Evolutionary conservation across 805 yeast genomes (phyloP).

Genomic region (Brettanomyces anomalus): DNA sequence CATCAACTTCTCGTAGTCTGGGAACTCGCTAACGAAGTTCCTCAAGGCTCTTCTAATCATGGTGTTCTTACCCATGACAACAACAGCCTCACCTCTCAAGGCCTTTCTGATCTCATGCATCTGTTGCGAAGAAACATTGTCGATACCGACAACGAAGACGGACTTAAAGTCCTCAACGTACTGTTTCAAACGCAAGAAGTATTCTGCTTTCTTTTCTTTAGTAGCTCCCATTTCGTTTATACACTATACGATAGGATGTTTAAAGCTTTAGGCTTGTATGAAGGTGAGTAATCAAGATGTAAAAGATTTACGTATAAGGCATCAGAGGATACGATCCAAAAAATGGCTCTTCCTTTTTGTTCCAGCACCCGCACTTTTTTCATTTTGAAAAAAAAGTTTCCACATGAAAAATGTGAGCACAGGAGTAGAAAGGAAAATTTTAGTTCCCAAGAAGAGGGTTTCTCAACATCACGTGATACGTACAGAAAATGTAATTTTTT

Average conservation of each 20-base stretch:
- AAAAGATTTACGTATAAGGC: not conserved
- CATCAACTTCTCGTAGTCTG: slow-evolving; percentile 90
- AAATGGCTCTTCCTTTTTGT: no score
- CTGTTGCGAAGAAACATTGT: slow-evolving; percentile 99
- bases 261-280: slow-evolving; percentile 46
- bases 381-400: no score
- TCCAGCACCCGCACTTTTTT: no score
- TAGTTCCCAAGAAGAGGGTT: no score
- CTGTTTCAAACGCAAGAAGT: slow-evolving; percentile 91
- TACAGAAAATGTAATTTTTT: no score
- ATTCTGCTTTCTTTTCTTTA: slow-evolving; percentile 95
- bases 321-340: not conserved
- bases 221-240: slow-evolving; percentile 99
- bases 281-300: not conserved
- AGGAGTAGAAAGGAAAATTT: no score
- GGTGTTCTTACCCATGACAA: slow-evolving; percentile 99
- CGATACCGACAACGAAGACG: slow-evolving; percentile 98
- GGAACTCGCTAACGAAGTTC: slow-evolving; percentile 86
- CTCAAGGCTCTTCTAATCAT: slow-evolving; percentile 99
- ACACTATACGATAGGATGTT: slow-evolving; percentile 69
- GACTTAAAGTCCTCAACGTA: slow-evolving; percentile 96
- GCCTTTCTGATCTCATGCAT: slow-evolving; percentile 99
- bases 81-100: slow-evolving; percentile 90
- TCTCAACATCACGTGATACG: no score
- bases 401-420: no score